Conservation (phyloP, 2,329 filamentous ascomycete genomes). For the Aspergillaceae sp. region DNA sequence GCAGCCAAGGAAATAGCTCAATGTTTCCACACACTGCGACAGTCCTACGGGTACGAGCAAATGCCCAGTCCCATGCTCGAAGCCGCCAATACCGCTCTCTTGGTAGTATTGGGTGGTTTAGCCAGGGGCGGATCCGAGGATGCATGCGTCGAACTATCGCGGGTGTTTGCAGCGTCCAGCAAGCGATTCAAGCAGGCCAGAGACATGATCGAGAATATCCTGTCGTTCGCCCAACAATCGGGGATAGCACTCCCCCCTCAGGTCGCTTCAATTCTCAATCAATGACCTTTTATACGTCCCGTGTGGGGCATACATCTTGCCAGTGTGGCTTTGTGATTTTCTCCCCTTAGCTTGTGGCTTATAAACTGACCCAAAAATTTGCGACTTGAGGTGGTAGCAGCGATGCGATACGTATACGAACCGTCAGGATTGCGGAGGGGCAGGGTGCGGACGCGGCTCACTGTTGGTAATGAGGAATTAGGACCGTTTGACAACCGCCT, state of each 20-base stretch:
- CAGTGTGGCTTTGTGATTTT: background rate
- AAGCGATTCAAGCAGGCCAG: conserved; percentile 16
- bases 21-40: conserved; percentile 20
- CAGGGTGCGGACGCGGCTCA: too few relatives aligned
- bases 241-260: conserved; percentile 15
- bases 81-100: conserved; percentile 14
- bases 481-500: too few relatives aligned
- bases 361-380: too few relatives aligned
- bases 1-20: conserved; percentile 18
- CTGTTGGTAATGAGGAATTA: too few relatives aligned
- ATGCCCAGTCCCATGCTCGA: conserved; percentile 21
- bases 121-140: conserved; percentile 14
- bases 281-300: background rate
- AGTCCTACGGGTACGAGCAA: conserved; percentile 20
- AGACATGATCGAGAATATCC: conserved; percentile 15
- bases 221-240: conserved; percentile 7
- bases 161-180: conserved; percentile 17
- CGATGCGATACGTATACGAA: too few relatives aligned
- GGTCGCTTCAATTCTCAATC: conserved; percentile 13
- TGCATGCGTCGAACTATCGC: conserved; percentile 22
- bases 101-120: conserved; percentile 13
- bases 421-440: too few relatives aligned
- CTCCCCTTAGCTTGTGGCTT: background rate
- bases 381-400: too few relatives aligned
- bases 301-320: background rate